Conservation (phyloP, 2,329 filamentous ascomycete species). For the Reticulascus tulasneorum region DNA sequence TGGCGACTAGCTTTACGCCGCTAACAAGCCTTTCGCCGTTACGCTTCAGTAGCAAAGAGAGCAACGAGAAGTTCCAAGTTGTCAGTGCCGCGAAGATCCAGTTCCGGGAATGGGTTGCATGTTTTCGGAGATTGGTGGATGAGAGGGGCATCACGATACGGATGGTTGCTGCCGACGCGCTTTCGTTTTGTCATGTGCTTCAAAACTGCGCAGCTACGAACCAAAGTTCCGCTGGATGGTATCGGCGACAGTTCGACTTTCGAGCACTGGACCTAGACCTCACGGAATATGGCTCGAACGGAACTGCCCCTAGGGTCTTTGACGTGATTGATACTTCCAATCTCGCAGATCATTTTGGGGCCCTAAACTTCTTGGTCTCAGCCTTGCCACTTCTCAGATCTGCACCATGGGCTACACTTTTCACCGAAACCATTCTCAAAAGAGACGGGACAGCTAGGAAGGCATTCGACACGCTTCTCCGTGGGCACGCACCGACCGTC, state of each 20-base stretch:
- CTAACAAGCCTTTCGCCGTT: conserved; percentile 36
- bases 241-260: conserved; percentile 35
- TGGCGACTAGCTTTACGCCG: conserved; percentile 42
- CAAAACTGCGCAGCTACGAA: conserved; percentile 31
- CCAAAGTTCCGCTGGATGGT: conserved; percentile 33
- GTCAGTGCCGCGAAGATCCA: conserved; percentile 35
- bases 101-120: conserved; percentile 42
- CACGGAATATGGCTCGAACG: conserved; percentile 31
- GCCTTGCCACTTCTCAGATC: conserved; percentile 42
- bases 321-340: conserved; percentile 54
- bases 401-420: conserved; percentile 40
- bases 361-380: conserved; percentile 35
- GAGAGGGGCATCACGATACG: no score
- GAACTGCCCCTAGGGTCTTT: conserved; percentile 38
- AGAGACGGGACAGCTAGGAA: conserved; percentile 20
- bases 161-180: conserved; percentile 42
- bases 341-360: conserved; percentile 34
- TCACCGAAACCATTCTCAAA: conserved; percentile 24
- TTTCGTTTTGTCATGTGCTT: conserved; percentile 49
- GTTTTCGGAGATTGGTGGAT: conserved; percentile 19
- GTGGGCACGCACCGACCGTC: conserved; percentile 41
- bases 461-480: conserved; percentile 37
- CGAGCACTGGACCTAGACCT: conserved; percentile 37
- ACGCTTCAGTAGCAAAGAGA: conserved; percentile 14
- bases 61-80: conserved; percentile 16